Evolutionary conservation across 2,329 filamentous ascomycete genomes (phyloP), one percentile per base, ranked within the genome.

Genomic region (Alternaria solani): DNA sequence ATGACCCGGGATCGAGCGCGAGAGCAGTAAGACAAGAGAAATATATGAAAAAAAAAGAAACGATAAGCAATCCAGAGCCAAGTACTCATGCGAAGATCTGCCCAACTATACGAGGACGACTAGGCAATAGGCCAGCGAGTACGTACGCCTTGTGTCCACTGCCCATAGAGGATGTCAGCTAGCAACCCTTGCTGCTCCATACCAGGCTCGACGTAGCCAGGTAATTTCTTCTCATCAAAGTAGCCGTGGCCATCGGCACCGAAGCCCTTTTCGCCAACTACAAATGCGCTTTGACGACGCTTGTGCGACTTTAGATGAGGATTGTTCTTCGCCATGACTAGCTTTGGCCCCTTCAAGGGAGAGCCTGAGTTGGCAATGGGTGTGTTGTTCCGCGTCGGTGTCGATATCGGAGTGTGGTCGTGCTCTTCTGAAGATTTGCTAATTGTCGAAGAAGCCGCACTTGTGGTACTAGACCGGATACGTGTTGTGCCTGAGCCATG

Each of bases 171-270:
- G 20, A 96, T 92, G 76, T 97, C 93, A 1, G 92, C 92, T 38
- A 98, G 84, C 75, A 96, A 88, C 74, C 93, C 92, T 66, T 91
- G 91, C 79, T 97, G 94, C 78, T 97, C 94, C 92, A 97, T 94
- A 2, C 93, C 94, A 1, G 88, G 86, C 57, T 85, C 81, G 48
- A 82, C 76, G 64, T 86, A 83, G 11, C 86, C 88, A 1, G 87
- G 88, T 66, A 89, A 78, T 67, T 85, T 84, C 72, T 80, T 82
- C 69, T 82, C 82, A 62, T 81, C 76, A 5, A 79, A 57, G 2
- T 58, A 62, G 11, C 56, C 59, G 25, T 70, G 56, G 26, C 59
- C 61, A 47, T 80, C 79, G 2, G 85, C 74, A 53, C 85, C 81
- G 39, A 65, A 67, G 4, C 57, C 26, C 64, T 84, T 83, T 65